Conservation (phyloP, 78 protist species). For the Andalucia godoyi region DNA sequence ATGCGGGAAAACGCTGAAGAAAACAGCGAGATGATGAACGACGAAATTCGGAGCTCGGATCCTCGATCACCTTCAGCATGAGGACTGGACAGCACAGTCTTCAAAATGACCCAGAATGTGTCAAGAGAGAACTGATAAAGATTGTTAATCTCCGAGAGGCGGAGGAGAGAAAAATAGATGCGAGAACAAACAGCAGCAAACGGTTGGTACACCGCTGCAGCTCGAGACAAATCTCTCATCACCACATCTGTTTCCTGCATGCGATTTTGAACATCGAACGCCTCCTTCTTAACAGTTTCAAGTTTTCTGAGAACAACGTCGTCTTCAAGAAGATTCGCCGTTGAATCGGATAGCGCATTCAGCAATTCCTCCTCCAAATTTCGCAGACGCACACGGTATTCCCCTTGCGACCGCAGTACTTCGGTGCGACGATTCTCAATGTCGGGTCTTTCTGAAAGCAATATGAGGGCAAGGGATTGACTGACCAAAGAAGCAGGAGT, state of each 20-base stretch:
- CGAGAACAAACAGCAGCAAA: slow-evolving; percentile 49
- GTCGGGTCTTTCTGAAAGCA: slow-evolving; percentile 70
- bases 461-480: slow-evolving; percentile 37
- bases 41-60: no score
- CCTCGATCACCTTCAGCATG: no score
- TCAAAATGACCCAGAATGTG: slow-evolving; percentile 67
- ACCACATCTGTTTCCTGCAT: slow-evolving; percentile 55
- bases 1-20: no score
- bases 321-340: slow-evolving; percentile 82
- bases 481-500: slow-evolving; percentile 66
- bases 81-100: slow-evolving; percentile 49
- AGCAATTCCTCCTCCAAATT: slow-evolving; percentile 77
- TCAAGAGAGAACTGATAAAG: slow-evolving; percentile 83
- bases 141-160: slow-evolving; percentile 53
- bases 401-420: slow-evolving; percentile 79
- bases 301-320: slow-evolving; percentile 69
- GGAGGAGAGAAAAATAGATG: slow-evolving; percentile 75
- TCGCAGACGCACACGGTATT: slow-evolving; percentile 59
- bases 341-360: slow-evolving; percentile 41
- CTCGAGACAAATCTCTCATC: slow-evolving; percentile 46
- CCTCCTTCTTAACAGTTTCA: slow-evolving; percentile 66
- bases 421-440: slow-evolving; percentile 68
- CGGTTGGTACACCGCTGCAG: slow-evolving; percentile 44
- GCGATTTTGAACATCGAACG: slow-evolving; percentile 54
- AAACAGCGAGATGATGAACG: no score